Base-by-base conservation (phyloP, 2,329 filamentous ascomycete genomes). In the Paecilomyces variotii region DNA sequence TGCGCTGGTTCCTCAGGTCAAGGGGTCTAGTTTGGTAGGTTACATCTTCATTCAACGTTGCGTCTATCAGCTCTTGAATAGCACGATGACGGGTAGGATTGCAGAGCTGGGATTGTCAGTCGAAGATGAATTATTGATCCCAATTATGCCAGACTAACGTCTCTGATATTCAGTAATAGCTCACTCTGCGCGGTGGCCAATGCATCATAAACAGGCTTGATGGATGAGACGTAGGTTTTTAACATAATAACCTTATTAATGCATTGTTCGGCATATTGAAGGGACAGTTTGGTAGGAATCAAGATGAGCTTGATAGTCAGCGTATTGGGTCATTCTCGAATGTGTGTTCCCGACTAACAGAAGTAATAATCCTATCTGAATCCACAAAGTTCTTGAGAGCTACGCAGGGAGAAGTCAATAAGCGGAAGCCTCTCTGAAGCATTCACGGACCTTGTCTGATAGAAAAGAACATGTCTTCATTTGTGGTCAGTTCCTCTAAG, bases 191-290 rank as follows among this genome's bases (percentile, higher is more conserved):
- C 86, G 24, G 86, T 82, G 1, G 76, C 77, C 24, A 97, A 76
- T 1, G 88, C 86, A 63, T 88, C 82, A 62, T 86, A 86, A 0
- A 97, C 73, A 0, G 84, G 81, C 2, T 81, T 80, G 32, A 95
- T 83, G 0, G 86, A 83, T 55, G 82, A 80, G 0, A 95, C 79
- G 63, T 93, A 96, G 27, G 86, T 85, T 69, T 97, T 97, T 30
- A 97, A 77, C 81, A 91, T 88, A 51, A 97, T 84, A 5, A 97
- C 82, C 65, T 93, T 85, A 67, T 96, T 96, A 67, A 96, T 87
- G 2, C 89, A 87, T 63, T 92, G 88, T 69, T 96, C 91, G 0
- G 87, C 87, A 56, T 85, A 83, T 56, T 85, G 79, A 11, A 94
- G 79, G 0, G 85, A 86, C 0, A 82, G 76, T 60, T 87, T 84